These are phyloP conservation scores for Planoprotostelium fungivorum DNA, from an alignment of 78 protist genomes.

Conservation along the genomic window DNA sequence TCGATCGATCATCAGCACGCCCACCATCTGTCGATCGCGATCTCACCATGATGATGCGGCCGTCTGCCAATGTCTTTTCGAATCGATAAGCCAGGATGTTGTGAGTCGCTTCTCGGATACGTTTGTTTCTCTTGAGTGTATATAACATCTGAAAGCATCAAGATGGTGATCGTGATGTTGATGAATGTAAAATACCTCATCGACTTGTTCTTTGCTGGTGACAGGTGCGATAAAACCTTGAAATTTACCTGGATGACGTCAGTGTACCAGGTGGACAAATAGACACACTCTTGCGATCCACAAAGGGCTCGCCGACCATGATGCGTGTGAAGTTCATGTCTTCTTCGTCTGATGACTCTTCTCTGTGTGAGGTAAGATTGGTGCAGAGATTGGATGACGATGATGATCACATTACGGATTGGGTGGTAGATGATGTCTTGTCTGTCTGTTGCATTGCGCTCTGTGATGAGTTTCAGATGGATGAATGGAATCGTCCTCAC, in stretches of 20 bases:
- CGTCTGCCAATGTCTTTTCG: constrained; percentile 15
- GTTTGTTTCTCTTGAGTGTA: constrained; percentile 16
- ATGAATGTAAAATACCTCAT: background rate
- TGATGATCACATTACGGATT: too few relatives aligned
- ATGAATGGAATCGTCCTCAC: too few relatives aligned
- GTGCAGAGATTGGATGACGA: too few relatives aligned
- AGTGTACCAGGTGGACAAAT: background rate
- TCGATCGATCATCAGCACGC: background rate
- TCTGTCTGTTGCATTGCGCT: too few relatives aligned
- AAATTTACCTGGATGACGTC: background rate
- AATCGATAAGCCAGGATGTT: constrained; percentile 57
- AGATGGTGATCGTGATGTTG: background rate
- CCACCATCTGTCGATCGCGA: too few relatives aligned
- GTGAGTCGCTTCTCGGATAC: constrained; percentile 50
- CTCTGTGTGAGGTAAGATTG: too few relatives aligned
- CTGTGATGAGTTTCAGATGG: too few relatives aligned
- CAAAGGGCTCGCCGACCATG: background rate
- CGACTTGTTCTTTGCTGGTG: background rate
- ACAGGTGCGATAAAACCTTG: background rate
- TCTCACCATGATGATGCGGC: constrained; percentile 10
- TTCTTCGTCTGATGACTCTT: too few relatives aligned
- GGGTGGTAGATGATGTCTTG: too few relatives aligned
- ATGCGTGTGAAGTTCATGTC: background rate
- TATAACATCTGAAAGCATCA: constrained; percentile 7
- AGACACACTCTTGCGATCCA: background rate